Evolutionary conservation across 805 yeast species (phyloP), one percentile per base, ranked within the genome.

Genomic region (Wickerhamiella musiphila): DNA sequence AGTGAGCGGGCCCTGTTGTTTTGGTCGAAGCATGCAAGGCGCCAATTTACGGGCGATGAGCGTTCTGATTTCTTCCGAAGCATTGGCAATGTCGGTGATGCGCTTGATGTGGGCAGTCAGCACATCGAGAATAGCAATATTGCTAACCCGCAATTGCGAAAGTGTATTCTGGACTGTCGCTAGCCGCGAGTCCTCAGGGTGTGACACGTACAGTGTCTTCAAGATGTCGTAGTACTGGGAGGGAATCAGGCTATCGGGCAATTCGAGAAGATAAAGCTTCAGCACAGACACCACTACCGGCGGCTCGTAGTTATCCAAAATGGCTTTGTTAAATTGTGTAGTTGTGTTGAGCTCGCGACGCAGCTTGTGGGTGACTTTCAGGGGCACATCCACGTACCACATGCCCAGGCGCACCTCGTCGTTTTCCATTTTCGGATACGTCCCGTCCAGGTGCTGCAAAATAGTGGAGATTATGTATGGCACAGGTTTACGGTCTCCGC

Each of bases 91-190:
- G 16, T 65, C 53, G 18, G 74, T 65, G 35, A 81, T 54, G 29
- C 92, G 61, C 32, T 65, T 63, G 49, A 81, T 66, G 52, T 81
- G 93, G 2, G 82, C 71, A 23, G 74, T 65, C n/a, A 81, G 53
- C 1, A 84, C 83, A 49, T 77, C 84, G 33, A 81, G 61, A 1
- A 92, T 77, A 1, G 92, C 86, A 26, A 79, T 58, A 45, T 75
- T 77, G 28, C 76, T 63, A 32, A 73, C 68, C 14, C 82, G 72
- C 33, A 81, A 60, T 35, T 77, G 77, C 3, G 68, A 61, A 35
- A 81, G 58, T 0, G 76, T 68, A 37, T 72, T 75, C 23, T 68
- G 74, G 31, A 79, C 53, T 0, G 83, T 82, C 29, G 60, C 64
- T 10, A 75, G 55, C 35, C 92, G 61, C 13, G 56, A 43, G 16